A percentile compares a stretch with the other conserved stretches of the same genome.
phyloP scores from a whole-genome alignment of 352 stramenopile genomes.

The Phytopythium boreale region DNA sequence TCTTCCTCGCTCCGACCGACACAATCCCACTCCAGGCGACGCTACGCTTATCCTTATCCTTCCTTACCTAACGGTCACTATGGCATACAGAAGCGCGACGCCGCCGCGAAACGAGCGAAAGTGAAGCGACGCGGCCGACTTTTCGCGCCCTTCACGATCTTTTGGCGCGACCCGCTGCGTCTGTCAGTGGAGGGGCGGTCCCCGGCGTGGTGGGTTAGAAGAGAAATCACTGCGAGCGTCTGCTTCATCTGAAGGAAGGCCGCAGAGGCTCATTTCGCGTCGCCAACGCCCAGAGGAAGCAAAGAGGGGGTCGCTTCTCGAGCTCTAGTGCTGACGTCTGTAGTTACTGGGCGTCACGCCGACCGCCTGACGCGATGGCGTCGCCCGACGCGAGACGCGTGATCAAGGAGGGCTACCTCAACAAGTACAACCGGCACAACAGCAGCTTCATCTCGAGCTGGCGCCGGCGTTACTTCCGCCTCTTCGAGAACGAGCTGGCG shows the following conservation, averaged over 20 bases:
- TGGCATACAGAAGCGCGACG: too few relatives aligned
- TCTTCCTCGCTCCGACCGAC: too few relatives aligned
- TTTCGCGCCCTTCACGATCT: not conserved
- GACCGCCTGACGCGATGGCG: slow-evolving; percentile 9
- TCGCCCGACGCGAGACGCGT: slow-evolving; percentile 24
- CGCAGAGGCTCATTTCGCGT: slow-evolving; percentile 1
- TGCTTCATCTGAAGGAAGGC: not conserved
- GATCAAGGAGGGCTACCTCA: slow-evolving; percentile 72
- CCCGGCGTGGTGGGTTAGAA: not conserved
- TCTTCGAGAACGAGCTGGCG: slow-evolving; percentile 53
- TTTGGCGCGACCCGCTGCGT: not conserved
- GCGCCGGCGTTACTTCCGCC: slow-evolving; percentile 66
- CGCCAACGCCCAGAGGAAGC: not conserved
- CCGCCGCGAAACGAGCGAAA: not conserved
- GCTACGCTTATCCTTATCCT: not conserved
- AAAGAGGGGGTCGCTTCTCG: not conserved
- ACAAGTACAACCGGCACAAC: slow-evolving; percentile 49
- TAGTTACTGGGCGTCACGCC: not conserved
- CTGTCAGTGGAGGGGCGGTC: not conserved
- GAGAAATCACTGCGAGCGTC: not conserved
- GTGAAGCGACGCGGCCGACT: not conserved
- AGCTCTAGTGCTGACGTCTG: not conserved
- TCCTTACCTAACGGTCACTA: too few relatives aligned
- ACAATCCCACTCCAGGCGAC: too few relatives aligned
- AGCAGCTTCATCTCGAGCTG: slow-evolving; percentile 32